phyloP scores from a whole-genome alignment of 768 basidiomycete genomes.

The Amanita subjunquillea region DNA sequence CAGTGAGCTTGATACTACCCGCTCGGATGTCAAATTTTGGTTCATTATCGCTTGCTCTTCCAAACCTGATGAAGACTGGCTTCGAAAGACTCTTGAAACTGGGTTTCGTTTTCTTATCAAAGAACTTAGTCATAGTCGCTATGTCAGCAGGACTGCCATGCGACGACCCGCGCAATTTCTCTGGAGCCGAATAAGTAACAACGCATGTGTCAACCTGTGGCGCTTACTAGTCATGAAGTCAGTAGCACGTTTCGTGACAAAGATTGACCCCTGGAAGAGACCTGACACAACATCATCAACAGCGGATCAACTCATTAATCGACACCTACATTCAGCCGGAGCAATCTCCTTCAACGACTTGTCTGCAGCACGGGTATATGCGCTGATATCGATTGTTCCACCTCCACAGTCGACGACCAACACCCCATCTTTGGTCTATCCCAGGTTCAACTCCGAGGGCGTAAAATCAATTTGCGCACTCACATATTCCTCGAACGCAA shows the following conservation, averaged over 20 bases:
- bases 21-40: constrained; percentile 25
- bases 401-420: constrained; percentile 4
- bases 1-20: constrained; percentile 20
- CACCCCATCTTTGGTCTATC: neutral
- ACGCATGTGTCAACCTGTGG: neutral
- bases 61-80: constrained; percentile 37
- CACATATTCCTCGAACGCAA: constrained; percentile 17
- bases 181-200: neutral
- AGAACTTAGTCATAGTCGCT: constrained; percentile 21
- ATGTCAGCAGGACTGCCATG: constrained; percentile 25
- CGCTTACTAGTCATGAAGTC: neutral
- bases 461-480: constrained; percentile 29
- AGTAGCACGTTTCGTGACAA: neutral
- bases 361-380: neutral
- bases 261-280: neutral
- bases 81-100: constrained; percentile 22
- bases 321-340: neutral
- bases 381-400: constrained; percentile 4
- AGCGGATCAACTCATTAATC: no score
- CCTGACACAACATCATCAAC: constrained; percentile 18
- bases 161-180: neutral
- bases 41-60: constrained; percentile 30
- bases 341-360: neutral
- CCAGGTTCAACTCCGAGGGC: constrained; percentile 4
- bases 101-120: constrained; percentile 38